phyloP scores from a whole-genome alignment of 2,329 filamentous ascomycete species.

The Aspergillus sp. region DNA sequence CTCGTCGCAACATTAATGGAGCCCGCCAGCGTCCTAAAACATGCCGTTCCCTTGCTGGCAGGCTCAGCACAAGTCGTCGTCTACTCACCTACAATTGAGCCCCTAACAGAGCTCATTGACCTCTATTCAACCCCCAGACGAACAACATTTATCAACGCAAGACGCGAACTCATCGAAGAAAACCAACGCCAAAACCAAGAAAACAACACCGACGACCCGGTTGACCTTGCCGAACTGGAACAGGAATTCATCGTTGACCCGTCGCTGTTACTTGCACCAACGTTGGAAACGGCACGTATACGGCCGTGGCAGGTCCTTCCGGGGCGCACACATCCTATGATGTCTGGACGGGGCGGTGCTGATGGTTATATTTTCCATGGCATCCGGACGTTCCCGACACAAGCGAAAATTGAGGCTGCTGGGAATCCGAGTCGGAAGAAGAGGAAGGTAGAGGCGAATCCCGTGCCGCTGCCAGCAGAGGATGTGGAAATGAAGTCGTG shows the following conservation, averaged over 20 bases:
- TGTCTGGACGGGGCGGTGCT: conserved; percentile 80
- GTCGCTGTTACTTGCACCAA: conserved; percentile 69
- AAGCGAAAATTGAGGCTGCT: conserved; percentile 73
- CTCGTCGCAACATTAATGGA: conserved; percentile 80
- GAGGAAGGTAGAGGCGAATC: conserved; percentile 49
- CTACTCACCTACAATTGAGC: conserved; percentile 75
- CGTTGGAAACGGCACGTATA: conserved; percentile 72
- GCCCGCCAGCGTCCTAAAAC: conserved; percentile 64
- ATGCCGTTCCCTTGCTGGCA: conserved; percentile 69
- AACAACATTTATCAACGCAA: conserved; percentile 57
- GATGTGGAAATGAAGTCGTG: conserved; percentile 27
- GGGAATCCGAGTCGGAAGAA: conserved; percentile 63
- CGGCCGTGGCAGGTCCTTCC: conserved; percentile 87
- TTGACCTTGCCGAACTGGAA: conserved; percentile 20
- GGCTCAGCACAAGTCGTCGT: conserved; percentile 81
- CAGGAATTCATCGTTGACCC: conserved; percentile 84
- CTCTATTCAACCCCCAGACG: conserved; percentile 75
- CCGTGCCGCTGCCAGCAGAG: conserved; percentile 14
- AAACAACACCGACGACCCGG: conserved; percentile 17
- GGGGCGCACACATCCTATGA: conserved; percentile 83
- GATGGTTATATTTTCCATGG: conserved; percentile 89
- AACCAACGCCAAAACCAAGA: conserved; percentile 4
- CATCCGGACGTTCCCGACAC: conserved; percentile 69
- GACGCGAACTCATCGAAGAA: conserved; percentile 22
- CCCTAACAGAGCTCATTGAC: conserved; percentile 70